phyloP scores from a whole-genome alignment of 192 early-diverging fungal genomes.

The Mortierella claussenii region DNA sequence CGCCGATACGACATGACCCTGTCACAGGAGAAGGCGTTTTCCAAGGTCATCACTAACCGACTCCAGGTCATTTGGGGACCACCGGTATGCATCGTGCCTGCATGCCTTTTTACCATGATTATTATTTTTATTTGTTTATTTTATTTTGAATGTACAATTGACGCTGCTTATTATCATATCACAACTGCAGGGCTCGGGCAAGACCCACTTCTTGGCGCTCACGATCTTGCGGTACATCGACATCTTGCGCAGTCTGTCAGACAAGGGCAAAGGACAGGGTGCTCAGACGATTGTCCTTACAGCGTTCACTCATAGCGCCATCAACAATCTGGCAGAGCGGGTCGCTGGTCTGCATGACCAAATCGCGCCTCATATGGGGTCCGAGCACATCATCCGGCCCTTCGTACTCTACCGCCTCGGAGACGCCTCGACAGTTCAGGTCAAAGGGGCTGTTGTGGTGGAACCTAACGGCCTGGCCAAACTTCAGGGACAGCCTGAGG shows the following conservation, averaged over 20 bases:
- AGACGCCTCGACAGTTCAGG: neutral
- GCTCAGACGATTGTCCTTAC: slow-evolving; percentile 59
- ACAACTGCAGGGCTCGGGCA: slow-evolving; percentile 59
- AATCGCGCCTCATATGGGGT: slow-evolving; percentile 23
- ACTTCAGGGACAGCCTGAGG: slow-evolving; percentile 29
- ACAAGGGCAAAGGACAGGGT: slow-evolving; percentile 33
- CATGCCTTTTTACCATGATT: neutral
- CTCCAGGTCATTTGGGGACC: slow-evolving; percentile 63
- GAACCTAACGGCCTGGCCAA: slow-evolving; percentile 37
- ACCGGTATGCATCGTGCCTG: slow-evolving; percentile 58
- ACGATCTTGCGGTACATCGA: slow-evolving; percentile 53
- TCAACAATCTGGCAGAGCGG: slow-evolving; percentile 53
- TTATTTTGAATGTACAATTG: too few relatives aligned
- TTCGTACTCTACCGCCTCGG: slow-evolving; percentile 38
- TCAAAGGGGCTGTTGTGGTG: slow-evolving; percentile 5
- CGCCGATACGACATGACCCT: slow-evolving; percentile 56
- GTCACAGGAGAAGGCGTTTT: slow-evolving; percentile 56
- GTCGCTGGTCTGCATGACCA: slow-evolving; percentile 37
- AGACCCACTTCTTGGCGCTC: slow-evolving; percentile 62
- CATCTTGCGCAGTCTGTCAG: slow-evolving; percentile 28
- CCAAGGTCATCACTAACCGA: slow-evolving; percentile 39
- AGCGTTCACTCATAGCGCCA: slow-evolving; percentile 61
- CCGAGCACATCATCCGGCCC: slow-evolving; percentile 13
- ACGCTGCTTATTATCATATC: too few relatives aligned
- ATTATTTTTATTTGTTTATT: too few relatives aligned